Evolutionary conservation across 1,284 basidiomycete genomes (phyloP), one percentile per base, ranked within the genome.

Genomic region (Microbotryomycetes sp.): DNA sequence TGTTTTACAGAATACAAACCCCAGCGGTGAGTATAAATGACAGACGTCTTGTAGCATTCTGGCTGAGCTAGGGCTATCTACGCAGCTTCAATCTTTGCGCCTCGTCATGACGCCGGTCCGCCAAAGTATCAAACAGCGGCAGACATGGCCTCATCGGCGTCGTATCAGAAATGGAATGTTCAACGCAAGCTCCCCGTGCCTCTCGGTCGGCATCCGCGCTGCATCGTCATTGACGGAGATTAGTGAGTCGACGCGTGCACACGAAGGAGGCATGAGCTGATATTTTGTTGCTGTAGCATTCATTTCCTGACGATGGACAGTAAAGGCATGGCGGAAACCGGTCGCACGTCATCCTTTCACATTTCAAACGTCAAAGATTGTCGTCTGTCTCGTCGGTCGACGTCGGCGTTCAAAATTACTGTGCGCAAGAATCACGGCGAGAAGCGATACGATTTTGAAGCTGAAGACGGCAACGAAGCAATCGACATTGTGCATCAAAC

Each of bases 381-480:
- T 73, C 88, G 89, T 69, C 85, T 92, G 71, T 88, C 87, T 0
- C 83, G 84, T 49, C 89, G 93, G 73, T 83, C 84, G 4, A 85
- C 86, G 23, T 82, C 85, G 3, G 83, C 83, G 26, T 94, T 99
- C 82, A 96, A 96, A 78, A 78, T 91, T 26, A 80, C 88, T 46
- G 85, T 90, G 4, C 85, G 87, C 52, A 81, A 82, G 11, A 82
- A 84, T 31, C 61, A 72, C 23, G 77, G 80, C 62, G 73, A 73
- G 30, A 99, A 98, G 79, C 81, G 93, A 31, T 98, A 97, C 74
- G 94, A 98, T 72, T 97, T 97, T 73, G 96, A 99, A 76, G 93
- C 92, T 0, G 93, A 96, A 75, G 91, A 81, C 70, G 80, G 86
- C 0, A 85, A 85, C 58, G 69, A 68, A 60, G 76, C 76, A 52